Evolutionary conservation across 805 yeast species (phyloP), one percentile per base, ranked within the genome.

Genomic region (Cyberlindnera subsufficiens): DNA sequence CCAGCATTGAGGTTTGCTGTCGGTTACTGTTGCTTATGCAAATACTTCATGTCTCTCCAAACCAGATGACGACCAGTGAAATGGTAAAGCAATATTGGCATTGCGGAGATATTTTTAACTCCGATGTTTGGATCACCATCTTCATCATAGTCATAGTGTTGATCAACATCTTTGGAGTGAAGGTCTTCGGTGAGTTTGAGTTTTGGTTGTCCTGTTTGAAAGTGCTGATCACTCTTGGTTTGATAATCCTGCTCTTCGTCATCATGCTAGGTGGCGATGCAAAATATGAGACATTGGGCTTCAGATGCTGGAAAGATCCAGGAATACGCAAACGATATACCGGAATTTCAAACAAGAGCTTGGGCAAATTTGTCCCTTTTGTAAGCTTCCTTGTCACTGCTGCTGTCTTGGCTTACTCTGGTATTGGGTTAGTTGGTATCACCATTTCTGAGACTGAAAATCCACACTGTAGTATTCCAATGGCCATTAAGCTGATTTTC

Each of bases 181-280:
- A 71, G 49, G 69, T 73, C 18, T 77, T 72, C 56, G 82, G 82
- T 47, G 83, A 77, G 55, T 68, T 77, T 34, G 83, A 77, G 53
- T 75, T 77, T 40, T 56, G 74, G 39, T 64, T 75, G 32, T 68
- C 76, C 1, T 54, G 68, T 37, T 54, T 74, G 35, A 75, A 75
- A 53, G 72, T 77, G 17, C 72, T 54, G 70, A 82, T 80, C 80
- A 66, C 53, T 6, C 25, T 48, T 14, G 52, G 41, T 4, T 19
- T 48, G 17, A 48, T 48, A 22, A 3, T 48, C 86, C 45, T 82
- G 40, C 66, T 83, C 41, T 71, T 83, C 50, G 65, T 80, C 44
- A 74, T 85, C 46, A 81, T 83, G 65, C 67, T 80, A 43, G 95
- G 95, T 46, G 95, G 93, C 42, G 86, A 80, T 25, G 90, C 91